These are phyloP conservation scores for Suillus paluster DNA, from an alignment of 768 basidiomycete genomes.

Conservation along the genomic window DNA sequence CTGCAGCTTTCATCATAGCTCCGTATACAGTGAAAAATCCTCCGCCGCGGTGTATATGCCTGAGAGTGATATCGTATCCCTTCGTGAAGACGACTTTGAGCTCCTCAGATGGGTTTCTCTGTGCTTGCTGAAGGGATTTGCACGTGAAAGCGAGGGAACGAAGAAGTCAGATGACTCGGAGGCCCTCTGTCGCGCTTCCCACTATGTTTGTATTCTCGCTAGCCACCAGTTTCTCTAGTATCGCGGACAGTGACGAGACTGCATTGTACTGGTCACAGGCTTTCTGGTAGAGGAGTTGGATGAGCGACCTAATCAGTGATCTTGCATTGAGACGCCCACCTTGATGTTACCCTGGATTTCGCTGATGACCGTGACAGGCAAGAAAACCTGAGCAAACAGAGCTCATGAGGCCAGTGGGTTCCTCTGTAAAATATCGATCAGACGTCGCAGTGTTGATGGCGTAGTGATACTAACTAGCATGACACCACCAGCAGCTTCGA, in stretches of 20 bases:
- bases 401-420: slow-evolving; percentile 5
- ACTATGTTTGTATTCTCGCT: slow-evolving; percentile 91
- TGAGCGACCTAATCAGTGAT: not conserved
- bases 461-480: slow-evolving; percentile 65
- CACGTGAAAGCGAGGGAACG: slow-evolving; percentile 92
- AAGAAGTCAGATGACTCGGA: slow-evolving; percentile 94
- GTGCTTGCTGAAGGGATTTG: slow-evolving; percentile 72
- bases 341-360: slow-evolving; percentile 93
- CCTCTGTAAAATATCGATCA: not conserved
- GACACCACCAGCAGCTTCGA: slow-evolving; percentile 87
- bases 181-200: slow-evolving; percentile 84
- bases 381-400: slow-evolving; percentile 72
- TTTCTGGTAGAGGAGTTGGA: slow-evolving; percentile 65
- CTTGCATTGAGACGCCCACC: slow-evolving; percentile 47
- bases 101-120: slow-evolving; percentile 57
- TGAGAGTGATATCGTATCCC: slow-evolving; percentile 61
- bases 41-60: not conserved
- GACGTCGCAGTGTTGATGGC: not conserved
- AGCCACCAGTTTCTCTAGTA: slow-evolving; percentile 82
- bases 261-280: slow-evolving; percentile 79
- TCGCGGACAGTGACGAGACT: slow-evolving; percentile 63
- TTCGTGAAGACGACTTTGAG: slow-evolving; percentile 76
- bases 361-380: slow-evolving; percentile 75
- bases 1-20: slow-evolving; percentile 6
- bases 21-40: not conserved